A percentile compares a stretch with the other conserved stretches of the same genome.
phyloP scores from a whole-genome alignment of 2,329 filamentous ascomycete species.

The Microcera coccophila region DNA sequence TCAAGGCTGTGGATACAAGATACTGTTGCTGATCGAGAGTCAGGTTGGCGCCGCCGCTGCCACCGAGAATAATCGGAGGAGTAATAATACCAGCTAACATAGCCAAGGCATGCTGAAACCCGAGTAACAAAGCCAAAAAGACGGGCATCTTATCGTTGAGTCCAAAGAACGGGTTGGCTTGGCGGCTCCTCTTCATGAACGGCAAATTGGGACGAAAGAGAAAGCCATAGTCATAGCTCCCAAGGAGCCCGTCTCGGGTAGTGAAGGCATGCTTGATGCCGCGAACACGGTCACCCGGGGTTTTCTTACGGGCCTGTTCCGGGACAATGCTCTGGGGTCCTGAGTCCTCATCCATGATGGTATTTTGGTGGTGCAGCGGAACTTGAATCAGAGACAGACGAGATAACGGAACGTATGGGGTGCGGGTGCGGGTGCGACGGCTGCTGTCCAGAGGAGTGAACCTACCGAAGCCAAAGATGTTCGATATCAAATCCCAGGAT shows the following conservation, averaged over 20 bases:
- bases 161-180: constrained; percentile 72
- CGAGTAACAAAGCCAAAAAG: constrained; percentile 67
- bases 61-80: constrained; percentile 68
- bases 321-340: constrained; percentile 49
- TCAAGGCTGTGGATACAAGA: constrained; percentile 72
- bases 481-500: too few relatives aligned
- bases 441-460: too few relatives aligned
- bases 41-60: constrained; percentile 60
- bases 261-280: constrained; percentile 40
- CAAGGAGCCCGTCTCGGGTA: constrained; percentile 70
- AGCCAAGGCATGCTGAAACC: constrained; percentile 73
- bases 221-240: constrained; percentile 85
- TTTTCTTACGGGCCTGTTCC: constrained; percentile 31
- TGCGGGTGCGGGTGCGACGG: too few relatives aligned
- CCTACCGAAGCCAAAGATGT: too few relatives aligned
- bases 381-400: too few relatives aligned
- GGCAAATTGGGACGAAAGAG: constrained; percentile 80
- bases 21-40: constrained; percentile 62
- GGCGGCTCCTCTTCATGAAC: constrained; percentile 62
- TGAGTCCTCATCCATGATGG: constrained; percentile 56
- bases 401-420: too few relatives aligned
- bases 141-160: constrained; percentile 75
- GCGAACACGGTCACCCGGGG: constrained; percentile 25
- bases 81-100: constrained; percentile 76
- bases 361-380: too few relatives aligned